A percentile compares a stretch with the other conserved stretches of the same genome.
These are phyloP conservation scores for Cryptococcus floricola DNA, from an alignment of 1,284 basidiomycete species.

Conservation along the genomic window DNA sequence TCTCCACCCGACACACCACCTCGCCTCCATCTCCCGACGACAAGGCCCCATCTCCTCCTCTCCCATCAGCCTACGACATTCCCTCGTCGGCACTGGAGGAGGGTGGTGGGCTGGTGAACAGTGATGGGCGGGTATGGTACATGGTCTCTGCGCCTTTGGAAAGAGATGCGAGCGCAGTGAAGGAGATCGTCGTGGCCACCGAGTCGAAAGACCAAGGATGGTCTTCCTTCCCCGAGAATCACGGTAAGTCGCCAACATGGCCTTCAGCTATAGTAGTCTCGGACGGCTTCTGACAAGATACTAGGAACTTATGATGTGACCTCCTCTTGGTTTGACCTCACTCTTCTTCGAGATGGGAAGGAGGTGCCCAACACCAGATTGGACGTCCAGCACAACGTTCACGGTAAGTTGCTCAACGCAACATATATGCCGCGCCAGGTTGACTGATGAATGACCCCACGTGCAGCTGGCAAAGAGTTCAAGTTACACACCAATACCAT, in stretches of 20 bases:
- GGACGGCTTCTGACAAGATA: background rate
- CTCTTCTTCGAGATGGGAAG: conserved; percentile 29
- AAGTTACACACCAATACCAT: conserved; percentile 30
- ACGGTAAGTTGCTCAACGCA: conserved; percentile 22
- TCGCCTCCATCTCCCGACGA: too few species aligned
- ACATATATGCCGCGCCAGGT: background rate
- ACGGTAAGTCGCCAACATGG: conserved; percentile 24
- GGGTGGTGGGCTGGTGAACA: conserved; percentile 21
- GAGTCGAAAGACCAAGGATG: conserved; percentile 42
- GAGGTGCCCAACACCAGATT: conserved; percentile 31
- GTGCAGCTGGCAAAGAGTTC: conserved; percentile 38
- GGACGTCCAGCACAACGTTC: conserved; percentile 37
- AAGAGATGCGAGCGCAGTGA: conserved; percentile 18
- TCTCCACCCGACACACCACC: too few species aligned
- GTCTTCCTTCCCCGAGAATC: conserved; percentile 19
- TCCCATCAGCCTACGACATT: conserved; percentile 9
- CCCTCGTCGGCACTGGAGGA: background rate
- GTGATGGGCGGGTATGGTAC: conserved; percentile 31
- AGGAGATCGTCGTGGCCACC: conserved; percentile 30
- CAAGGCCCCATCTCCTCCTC: background rate
- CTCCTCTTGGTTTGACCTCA: conserved; percentile 43
- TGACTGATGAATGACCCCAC: background rate
- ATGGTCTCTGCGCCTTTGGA: conserved; percentile 19
- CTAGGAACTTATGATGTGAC: conserved; percentile 36
- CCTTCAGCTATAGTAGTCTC: too few species aligned